Evolutionary conservation across 2,329 filamentous ascomycete species (phyloP).

Genomic region (Apiospora marii): DNA sequence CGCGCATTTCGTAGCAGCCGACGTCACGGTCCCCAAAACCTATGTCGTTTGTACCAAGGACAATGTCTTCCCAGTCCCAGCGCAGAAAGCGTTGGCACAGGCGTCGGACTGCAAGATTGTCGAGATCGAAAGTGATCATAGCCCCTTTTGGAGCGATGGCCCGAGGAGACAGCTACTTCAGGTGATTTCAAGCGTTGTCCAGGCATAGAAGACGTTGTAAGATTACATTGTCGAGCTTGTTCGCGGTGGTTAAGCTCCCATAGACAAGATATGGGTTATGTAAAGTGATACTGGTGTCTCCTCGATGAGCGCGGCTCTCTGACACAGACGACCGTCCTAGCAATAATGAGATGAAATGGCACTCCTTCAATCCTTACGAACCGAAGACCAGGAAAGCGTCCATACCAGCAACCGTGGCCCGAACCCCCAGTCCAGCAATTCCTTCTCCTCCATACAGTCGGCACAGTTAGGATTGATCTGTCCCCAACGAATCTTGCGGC

Average conservation of each 20-base stretch:
- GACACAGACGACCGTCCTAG: neutral
- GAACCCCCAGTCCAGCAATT: slow-evolving; percentile 27
- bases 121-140: slow-evolving; percentile 33
- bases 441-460: slow-evolving; percentile 23
- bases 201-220: neutral
- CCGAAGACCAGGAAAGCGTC: slow-evolving; percentile 31
- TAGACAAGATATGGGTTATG: neutral
- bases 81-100: slow-evolving; percentile 35
- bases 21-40: slow-evolving; percentile 36
- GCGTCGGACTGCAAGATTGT: slow-evolving; percentile 30
- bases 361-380: neutral
- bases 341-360: neutral
- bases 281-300: neutral
- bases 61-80: slow-evolving; percentile 28
- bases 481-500: neutral
- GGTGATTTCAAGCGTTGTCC: neutral
- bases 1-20: slow-evolving; percentile 32
- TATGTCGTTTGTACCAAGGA: slow-evolving; percentile 40
- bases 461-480: neutral
- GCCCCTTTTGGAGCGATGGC: slow-evolving; percentile 33
- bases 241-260: no score
- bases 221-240: neutral
- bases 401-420: slow-evolving; percentile 33
- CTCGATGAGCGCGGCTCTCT: neutral
- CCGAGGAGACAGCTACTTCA: slow-evolving; percentile 16